These are phyloP conservation scores for Lactuca saligna DNA, from an alignment of 129 eudicot genomes.

Conservation along the genomic window DNA sequence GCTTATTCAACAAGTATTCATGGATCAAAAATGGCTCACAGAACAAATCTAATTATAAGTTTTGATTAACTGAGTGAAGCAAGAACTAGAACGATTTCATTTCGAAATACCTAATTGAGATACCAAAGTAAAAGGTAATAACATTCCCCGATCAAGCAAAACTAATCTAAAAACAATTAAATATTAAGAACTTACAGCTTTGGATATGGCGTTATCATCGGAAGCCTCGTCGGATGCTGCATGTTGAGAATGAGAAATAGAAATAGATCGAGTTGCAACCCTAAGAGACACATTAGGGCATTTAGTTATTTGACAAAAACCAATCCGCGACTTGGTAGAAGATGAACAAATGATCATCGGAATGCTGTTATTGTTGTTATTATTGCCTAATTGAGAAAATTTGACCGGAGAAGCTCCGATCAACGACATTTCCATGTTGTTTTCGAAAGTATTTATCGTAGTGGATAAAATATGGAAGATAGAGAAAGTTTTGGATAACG, in stretches of 20 bases:
- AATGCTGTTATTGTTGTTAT: conserved; percentile 7
- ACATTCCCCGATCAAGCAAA: not conserved
- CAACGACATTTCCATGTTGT: conserved; percentile 26
- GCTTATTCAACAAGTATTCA: conserved; percentile 25
- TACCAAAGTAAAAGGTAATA: not conserved
- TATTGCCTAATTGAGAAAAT: not conserved
- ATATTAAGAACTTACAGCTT: conserved; percentile 17
- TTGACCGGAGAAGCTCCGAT: conserved; percentile 19
- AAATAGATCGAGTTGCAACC: conserved; percentile 12
- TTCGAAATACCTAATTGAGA: no score
- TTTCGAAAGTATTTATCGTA: not conserved
- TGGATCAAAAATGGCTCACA: conserved; percentile 2
- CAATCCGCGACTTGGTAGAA: not conserved
- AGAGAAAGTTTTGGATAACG: not conserved
- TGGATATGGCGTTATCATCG: not conserved
- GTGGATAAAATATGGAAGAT: not conserved
- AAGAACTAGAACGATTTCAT: no score
- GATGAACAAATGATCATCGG: conserved; percentile 13
- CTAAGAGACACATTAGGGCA: conserved; percentile 14
- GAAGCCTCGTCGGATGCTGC: conserved; percentile 16
- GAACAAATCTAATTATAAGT: not conserved
- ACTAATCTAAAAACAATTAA: not conserved
- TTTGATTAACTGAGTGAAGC: no score
- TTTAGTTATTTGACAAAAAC: conserved; percentile 14
- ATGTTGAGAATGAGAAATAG: not conserved